Base-by-base conservation (phyloP, 225 moss, liverwort and hornwort species). In the Climacium dendroides region DNA sequence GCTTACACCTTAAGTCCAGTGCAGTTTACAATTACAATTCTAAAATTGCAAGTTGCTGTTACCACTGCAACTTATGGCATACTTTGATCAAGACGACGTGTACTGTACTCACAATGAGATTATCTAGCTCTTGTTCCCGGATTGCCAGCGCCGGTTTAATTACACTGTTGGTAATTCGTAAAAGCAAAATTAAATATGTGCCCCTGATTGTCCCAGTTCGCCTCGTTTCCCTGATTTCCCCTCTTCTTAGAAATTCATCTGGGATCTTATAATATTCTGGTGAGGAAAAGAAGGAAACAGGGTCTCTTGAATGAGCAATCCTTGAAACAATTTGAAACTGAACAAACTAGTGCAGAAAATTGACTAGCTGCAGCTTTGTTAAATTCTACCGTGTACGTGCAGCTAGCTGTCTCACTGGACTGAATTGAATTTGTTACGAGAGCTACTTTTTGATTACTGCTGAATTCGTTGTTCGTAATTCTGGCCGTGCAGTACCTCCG, bases 401-500 rank as follows among this genome's bases (percentile, higher is more conserved):
- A 50, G 28, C 55, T 54, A 32, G 37, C 63, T 63, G 50, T 15
- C 28, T 39, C 19, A 19, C 32, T 23, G 39, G 11, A 39, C 8
- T 37, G 8, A 29, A 54, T 41, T 65, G 52, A 24, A 30, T 39
- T 39, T 64, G 64, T 66, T 19, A 37, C 10, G 23, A 48, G 32
- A 47, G 6, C 74, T 37, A 28, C n/a, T 6, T 50, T n/a, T 29
- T 72, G 75, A 76, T 52, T 41, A 71, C 39, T 72, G 45, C 82
- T 59, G 89, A 50, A 28, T 59, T 81, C 45, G 26, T 57, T 20
- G n/a, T 24, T 82, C 55, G 2, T 90, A 7, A 8, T 70, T 64
- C 59, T 59, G 79, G 17, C 19, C 15, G 19, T 84, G 86, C 93
- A 93, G 91, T 91, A 93, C 22, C 88, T 96, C 20, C 87, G 87